phyloP scores from a whole-genome alignment of 2,329 filamentous ascomycete genomes.

The Zalaria sp. region DNA sequence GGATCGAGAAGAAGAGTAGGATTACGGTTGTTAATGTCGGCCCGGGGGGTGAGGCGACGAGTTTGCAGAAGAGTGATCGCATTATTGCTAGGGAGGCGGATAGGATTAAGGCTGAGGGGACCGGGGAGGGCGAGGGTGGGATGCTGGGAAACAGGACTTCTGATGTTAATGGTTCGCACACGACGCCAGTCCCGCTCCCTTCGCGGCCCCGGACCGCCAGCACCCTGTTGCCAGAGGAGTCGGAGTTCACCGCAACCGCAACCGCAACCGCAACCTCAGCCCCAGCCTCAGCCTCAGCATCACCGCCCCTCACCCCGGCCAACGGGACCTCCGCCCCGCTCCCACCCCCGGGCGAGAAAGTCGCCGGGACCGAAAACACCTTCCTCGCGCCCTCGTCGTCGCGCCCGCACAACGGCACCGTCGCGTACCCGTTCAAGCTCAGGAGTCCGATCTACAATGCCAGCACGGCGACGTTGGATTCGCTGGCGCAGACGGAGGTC shows the following conservation, averaged over 20 bases:
- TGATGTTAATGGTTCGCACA: too few species aligned
- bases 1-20: constrained; percentile 38
- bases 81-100: too few species aligned
- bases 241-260: too few species aligned
- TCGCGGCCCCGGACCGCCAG: too few species aligned
- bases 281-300: neutral
- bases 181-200: too few species aligned
- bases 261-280: neutral
- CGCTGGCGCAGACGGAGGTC: constrained; percentile 14
- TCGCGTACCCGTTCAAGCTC: constrained; percentile 61
- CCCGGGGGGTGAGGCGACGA: too few species aligned
- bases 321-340: neutral
- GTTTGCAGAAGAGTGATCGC: too few species aligned
- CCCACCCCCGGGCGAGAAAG: constrained; percentile 9
- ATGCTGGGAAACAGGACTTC: too few species aligned
- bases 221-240: too few species aligned
- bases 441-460: constrained; percentile 43
- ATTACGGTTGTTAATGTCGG: neutral
- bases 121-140: too few species aligned
- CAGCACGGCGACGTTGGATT: constrained; percentile 53
- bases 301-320: constrained; percentile 1
- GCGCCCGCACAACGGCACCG: constrained; percentile 51
- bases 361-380: constrained; percentile 24
- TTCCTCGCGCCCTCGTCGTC: constrained; percentile 40
- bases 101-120: too few species aligned